Base-by-base conservation (phyloP, 768 basidiomycete species). In the Podaxis mareebaensis region DNA sequence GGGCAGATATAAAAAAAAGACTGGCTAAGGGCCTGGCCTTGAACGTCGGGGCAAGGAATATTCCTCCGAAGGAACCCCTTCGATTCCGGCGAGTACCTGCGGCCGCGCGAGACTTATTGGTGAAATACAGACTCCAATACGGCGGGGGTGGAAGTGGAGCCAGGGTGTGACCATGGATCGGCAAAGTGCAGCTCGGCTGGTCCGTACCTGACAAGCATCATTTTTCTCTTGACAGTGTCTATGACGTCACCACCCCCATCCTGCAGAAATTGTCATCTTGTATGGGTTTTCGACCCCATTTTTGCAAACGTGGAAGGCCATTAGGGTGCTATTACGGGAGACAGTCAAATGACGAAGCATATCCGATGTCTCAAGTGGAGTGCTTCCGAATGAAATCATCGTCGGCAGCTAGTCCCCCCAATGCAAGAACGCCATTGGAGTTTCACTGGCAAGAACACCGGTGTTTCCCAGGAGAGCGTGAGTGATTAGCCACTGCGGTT, bases 231-330 rank as follows among this genome's bases (percentile, higher is more conserved):
- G 42, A 46, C 30, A 36, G 22, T 22, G 30, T 20, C 33, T 22
- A 36, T 60, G 58, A 60, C 49, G 58, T 60, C 58, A 60, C 38
- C n/a, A 6, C 28, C 49, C 22, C 17, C 30, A 5, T 33, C 30
- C 20, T 59, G 58, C 58, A 49, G 58, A n/a, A 59, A 49, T 17
- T 30, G 58, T 49, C 26, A 22, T 20, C 20, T 49, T n/a, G 58
- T 49, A 44, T 17, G 20, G 30, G 58, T 59, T 59, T 59, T 59
- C 15, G 26, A 49, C 46, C 42, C 58, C 58, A 17, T 17, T 48
- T 36, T 48, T 49, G 58, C 58, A 59, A 59, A 59, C 58, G 49
- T 48, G 58, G 46, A 59, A 59, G 46, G 58, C 42, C 30, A 46
- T 28, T 13, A 36, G 46, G 11, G 20, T 15, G 46, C 58, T 38